phyloP scores from a whole-genome alignment of 352 stramenopile genomes.

The Globisporangium paroecandrum region DNA sequence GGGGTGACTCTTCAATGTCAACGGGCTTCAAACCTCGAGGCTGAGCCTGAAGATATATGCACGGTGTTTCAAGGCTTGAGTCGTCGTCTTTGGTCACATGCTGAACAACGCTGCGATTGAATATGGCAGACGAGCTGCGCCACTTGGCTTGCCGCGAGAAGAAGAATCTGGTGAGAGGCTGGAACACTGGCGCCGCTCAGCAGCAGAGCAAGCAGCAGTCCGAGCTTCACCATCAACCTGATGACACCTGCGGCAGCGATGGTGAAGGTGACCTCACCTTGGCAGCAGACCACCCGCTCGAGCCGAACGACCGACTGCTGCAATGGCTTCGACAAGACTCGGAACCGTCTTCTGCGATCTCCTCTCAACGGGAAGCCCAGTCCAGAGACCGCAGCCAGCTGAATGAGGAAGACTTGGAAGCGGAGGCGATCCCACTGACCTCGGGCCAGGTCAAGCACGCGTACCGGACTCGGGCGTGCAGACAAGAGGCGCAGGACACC shows the following conservation, averaged over 20 bases:
- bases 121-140: conserved; percentile 19
- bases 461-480: conserved; percentile 35
- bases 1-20: too few relatives aligned
- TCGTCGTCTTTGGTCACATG: too few relatives aligned
- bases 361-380: conserved; percentile 1
- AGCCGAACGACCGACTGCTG: conserved; percentile 14
- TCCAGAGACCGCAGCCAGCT: not conserved
- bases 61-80: too few relatives aligned
- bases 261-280: not conserved
- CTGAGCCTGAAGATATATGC: too few relatives aligned
- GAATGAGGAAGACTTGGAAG: not conserved
- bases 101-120: too few relatives aligned
- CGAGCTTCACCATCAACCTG: not conserved
- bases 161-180: conserved; percentile 31
- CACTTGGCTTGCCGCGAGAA: conserved; percentile 31
- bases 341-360: not conserved
- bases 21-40: too few relatives aligned
- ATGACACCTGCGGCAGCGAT: not conserved
- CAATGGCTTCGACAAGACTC: conserved; percentile 13
- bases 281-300: not conserved
- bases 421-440: conserved; percentile 22
- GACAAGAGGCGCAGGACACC: conserved; percentile 26
- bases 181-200: conserved; percentile 15
- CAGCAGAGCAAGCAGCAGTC: not conserved
- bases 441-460: conserved; percentile 42